Conservation (phyloP, 2,329 filamentous ascomycete species). For the Lasiodiplodia theobromae region DNA sequence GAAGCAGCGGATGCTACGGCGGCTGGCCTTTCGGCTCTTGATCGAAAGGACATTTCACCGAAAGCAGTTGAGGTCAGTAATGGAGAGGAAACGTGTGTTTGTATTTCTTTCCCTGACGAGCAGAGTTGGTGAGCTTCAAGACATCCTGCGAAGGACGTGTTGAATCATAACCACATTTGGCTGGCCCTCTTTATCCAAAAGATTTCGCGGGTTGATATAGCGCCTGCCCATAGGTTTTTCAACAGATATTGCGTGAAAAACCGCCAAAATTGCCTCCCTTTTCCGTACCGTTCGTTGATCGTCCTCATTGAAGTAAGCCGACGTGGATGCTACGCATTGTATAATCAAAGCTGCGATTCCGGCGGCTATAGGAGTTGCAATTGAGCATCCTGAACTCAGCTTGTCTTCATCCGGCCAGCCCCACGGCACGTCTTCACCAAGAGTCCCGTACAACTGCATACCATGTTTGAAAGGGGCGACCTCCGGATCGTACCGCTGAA, state of each 20-base stretch:
- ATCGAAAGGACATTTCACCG: background rate
- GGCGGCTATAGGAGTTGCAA: background rate
- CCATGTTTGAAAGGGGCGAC: background rate
- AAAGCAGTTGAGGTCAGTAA: background rate
- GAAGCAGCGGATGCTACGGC: background rate
- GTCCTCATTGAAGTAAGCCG: background rate
- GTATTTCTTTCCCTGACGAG: background rate
- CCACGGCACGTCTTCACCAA: background rate
- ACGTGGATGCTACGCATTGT: background rate
- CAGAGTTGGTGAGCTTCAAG: background rate
- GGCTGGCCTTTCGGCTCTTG: background rate
- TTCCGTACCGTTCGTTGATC: background rate
- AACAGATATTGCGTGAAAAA: background rate
- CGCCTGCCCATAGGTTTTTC: background rate
- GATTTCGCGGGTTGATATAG: background rate
- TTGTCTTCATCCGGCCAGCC: background rate
- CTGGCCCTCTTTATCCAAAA: background rate
- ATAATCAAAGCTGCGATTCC: background rate
- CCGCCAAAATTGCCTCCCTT: background rate
- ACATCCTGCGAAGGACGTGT: fast-evolving
- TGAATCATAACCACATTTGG: background rate
- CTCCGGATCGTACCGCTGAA: background rate
- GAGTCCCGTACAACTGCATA: background rate
- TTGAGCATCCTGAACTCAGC: background rate
- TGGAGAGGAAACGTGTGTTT: background rate